Evolutionary conservation across 352 stramenopile genomes (phyloP).

Genomic region (Globisporangium takayamanum): DNA sequence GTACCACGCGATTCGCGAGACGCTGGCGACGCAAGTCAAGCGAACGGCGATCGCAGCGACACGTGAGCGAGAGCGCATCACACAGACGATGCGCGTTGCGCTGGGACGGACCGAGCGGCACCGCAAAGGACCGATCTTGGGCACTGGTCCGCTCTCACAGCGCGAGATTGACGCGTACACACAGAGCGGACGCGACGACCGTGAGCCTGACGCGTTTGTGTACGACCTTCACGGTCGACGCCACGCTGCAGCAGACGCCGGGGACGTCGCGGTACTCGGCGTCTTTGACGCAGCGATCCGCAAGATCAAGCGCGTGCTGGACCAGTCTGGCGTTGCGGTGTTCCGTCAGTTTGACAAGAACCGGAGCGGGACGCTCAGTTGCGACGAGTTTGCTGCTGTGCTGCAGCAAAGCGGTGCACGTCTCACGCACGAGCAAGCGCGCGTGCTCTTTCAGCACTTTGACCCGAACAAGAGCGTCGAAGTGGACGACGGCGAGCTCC

Average conservation of each 20-base stretch:
- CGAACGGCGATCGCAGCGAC: conserved; percentile 31
- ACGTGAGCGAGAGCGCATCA: conserved; percentile 39
- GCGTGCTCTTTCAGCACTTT: conserved; percentile 39
- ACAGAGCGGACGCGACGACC: neutral
- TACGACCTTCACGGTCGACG: conserved; percentile 64
- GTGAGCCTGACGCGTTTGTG: conserved; percentile 15
- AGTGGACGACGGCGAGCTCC: conserved; percentile 51
- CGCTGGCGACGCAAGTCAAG: conserved; percentile 36
- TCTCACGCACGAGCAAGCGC: conserved; percentile 36
- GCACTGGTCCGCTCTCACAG: conserved; percentile 37
- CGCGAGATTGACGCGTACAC: conserved; percentile 28
- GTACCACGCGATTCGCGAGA: conserved; percentile 34
- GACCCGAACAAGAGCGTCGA: conserved; percentile 37
- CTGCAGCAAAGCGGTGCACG: conserved; percentile 23
- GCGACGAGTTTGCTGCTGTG: conserved; percentile 33
- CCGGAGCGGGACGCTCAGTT: conserved; percentile 38
- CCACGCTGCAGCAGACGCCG: conserved; percentile 23
- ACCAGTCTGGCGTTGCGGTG: neutral
- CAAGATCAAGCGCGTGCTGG: conserved; percentile 46
- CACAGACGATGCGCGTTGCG: conserved; percentile 22
- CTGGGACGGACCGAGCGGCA: conserved; percentile 27
- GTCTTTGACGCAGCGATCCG: conserved; percentile 40
- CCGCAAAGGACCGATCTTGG: conserved; percentile 27
- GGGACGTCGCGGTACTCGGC: conserved; percentile 18
- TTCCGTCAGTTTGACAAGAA: conserved; percentile 50